Base-by-base conservation (phyloP, 192 early-diverging fungal species). In the Coemansia sp. region DNA sequence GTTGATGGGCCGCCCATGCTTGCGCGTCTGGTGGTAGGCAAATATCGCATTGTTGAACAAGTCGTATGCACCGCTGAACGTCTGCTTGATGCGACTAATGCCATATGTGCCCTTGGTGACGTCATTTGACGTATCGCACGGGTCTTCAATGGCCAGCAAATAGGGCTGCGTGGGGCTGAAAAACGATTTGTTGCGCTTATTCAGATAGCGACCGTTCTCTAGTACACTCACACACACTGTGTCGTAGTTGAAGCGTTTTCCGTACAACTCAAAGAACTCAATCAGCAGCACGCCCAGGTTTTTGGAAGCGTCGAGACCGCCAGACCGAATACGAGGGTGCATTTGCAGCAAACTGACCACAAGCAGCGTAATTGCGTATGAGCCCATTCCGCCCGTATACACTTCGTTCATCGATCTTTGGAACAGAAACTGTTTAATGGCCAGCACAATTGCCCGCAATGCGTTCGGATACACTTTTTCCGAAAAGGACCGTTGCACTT, bases 191-290 rank as follows among this genome's bases (percentile, higher is more conserved):
- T 49, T 9, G 14, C 72, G 60, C 54, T 82, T 76, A 24, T 72
- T 59, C 50, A 83, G 76, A 67, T 91, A 94, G 17, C 65, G 67
- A 37, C 85, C 87, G 12, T 63, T 72, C 19, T 85, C 75, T 3
- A 60, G 67, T 4, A 91, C 79, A 21, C 81, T 70, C 23, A 96
- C 84, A 10, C 90, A 89, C 22, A 93, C 84, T 6, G 62, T 66
- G 29, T 70, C 66, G 57, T 87, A 90, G 68, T 90, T 92, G 66
- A 94, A 95, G 2, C 82, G 65, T 25, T 79, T 77, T 12, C 96
- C 96, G 65, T 94, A 98, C 4, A 95, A 83, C 66, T 98, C 94
- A 51, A 98, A 88, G 47, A 96, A 93, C 69, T 98, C 96, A 7
- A 95, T 79, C 25, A 98, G 61, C n/a, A 98, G 70, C 5, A 92